Evolutionary conservation across 495 filamentous ascomycete species (phyloP), one percentile per base, ranked within the genome.

Genomic region (Cercophora scortea): DNA sequence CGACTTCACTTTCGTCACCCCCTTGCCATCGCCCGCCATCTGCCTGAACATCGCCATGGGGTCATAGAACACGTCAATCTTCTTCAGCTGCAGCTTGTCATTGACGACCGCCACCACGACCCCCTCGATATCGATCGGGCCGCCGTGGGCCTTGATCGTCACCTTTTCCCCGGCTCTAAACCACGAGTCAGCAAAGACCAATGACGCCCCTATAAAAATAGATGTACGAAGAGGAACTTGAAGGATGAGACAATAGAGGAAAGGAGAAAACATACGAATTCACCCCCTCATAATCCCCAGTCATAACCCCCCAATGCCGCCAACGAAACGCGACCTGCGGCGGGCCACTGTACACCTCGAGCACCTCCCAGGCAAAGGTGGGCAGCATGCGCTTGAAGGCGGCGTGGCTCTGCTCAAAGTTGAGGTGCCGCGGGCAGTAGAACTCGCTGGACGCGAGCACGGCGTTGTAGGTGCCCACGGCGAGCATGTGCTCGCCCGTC

Each of bases 311-410:
- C 82, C 83, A 85, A 57, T 86, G 83, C 32, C 82, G 61, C 82
- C 82, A 85, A 49, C 72, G 72, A 59, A 84, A 82, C 1, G 73
- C 65, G 5, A 86, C 83, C 48, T 64, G 62, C 17, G 83, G 82
- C 40, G 80, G 81, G 0, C 78, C 81, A 41, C 73, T 74, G 57
- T 80, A 84, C 3, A 86, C 81, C 67, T 85, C 83, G 12, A 79
- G 62, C 17, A 85, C 82, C 69, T 86, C 83, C 81, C 82, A 87
- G 0, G 80, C 80, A 68, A 87, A 86, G 0, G 77, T 80, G 12
- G 80, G 81, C 81, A 86, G 85, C 79, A 83, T 83, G 25, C 78
- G 66, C 69, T 85, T 85, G 58, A 87, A 85, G 1, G 79, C 76
- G 70, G 86, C 83, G 66, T 86, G 82, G 59, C 75, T 80, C 6